Evolutionary conservation across 1,139 yeast genomes (phyloP).

Genomic region (Saccharomyces pastorianus): DNA sequence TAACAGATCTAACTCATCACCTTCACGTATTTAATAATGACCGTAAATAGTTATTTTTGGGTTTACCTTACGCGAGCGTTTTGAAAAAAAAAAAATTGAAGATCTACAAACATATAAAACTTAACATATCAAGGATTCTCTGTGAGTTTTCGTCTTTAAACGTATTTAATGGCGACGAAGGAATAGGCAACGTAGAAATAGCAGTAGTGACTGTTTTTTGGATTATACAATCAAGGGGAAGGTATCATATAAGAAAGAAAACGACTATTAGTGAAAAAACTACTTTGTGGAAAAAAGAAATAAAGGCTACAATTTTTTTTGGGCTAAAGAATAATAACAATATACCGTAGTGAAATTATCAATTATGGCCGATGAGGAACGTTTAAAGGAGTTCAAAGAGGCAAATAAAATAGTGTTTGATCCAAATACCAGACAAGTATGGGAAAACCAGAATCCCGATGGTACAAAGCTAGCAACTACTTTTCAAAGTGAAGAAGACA

Average conservation of each 20-base stretch:
- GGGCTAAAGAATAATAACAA: neutral
- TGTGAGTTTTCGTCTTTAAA: neutral
- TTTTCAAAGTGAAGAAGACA: constrained; percentile 4
- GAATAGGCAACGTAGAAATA: neutral
- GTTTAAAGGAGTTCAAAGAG: constrained; percentile 30
- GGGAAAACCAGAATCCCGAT: constrained; percentile 28
- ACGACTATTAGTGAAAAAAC: neutral
- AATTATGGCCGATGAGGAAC: constrained; percentile 28
- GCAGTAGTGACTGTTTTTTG: constrained; percentile 1
- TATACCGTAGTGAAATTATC: neutral
- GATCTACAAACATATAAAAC: neutral
- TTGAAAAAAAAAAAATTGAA: neutral
- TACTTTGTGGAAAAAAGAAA: neutral
- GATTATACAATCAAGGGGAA: neutral
- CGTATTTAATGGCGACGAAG: neutral
- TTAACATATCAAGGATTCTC: neutral
- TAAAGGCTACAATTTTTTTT: neutral
- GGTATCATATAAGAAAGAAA: neutral
- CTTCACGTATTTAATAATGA: neutral
- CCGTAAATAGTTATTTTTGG: neutral
- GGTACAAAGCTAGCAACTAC: constrained; percentile 6
- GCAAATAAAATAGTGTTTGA: constrained; percentile 32
- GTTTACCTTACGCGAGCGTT: neutral
- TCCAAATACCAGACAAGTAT: constrained; percentile 32
- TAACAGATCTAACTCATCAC: neutral